phyloP scores from a whole-genome alignment of 148 eudicot genomes.

The Camellia sinensis region DNA sequence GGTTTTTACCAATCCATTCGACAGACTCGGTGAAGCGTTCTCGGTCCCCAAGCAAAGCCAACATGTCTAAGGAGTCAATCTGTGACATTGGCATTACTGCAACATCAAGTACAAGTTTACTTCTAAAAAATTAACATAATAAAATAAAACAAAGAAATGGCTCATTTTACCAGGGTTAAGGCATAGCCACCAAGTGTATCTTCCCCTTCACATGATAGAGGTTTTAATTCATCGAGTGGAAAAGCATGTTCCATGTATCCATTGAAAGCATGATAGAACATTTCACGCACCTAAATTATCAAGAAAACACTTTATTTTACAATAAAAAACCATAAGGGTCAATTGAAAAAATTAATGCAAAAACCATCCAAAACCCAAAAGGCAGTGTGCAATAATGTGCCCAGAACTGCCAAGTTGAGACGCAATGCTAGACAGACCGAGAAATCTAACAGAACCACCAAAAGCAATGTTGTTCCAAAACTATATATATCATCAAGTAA shows the following conservation, averaged over 20 bases:
- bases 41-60: slow-evolving; percentile 87
- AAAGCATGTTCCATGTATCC: slow-evolving; percentile 98
- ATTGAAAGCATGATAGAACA: slow-evolving; percentile 97
- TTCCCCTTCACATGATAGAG: slow-evolving; percentile 88
- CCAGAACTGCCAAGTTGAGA: not conserved
- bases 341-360: not conserved
- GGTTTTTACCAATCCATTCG: slow-evolving; percentile 96
- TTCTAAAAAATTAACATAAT: not conserved
- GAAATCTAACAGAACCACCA: not conserved
- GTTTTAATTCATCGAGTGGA: slow-evolving; percentile 89
- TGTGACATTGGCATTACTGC: slow-evolving; percentile 23
- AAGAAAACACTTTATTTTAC: slow-evolving; percentile 7
- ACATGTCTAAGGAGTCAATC: slow-evolving; percentile 93
- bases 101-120: slow-evolving; percentile 4
- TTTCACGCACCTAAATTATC: slow-evolving; percentile 59
- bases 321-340: not conserved
- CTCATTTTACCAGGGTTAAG: slow-evolving; percentile 68
- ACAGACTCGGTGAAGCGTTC: slow-evolving; percentile 76
- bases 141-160: slow-evolving; percentile 4
- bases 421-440: not conserved
- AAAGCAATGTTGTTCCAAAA: not conserved
- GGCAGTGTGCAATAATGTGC: not conserved
- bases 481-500: not conserved
- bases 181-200: slow-evolving; percentile 98
- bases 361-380: not conserved